Evolutionary conservation across 1,139 yeast genomes (phyloP).

Genomic region (Tardiomyces blankii): DNA sequence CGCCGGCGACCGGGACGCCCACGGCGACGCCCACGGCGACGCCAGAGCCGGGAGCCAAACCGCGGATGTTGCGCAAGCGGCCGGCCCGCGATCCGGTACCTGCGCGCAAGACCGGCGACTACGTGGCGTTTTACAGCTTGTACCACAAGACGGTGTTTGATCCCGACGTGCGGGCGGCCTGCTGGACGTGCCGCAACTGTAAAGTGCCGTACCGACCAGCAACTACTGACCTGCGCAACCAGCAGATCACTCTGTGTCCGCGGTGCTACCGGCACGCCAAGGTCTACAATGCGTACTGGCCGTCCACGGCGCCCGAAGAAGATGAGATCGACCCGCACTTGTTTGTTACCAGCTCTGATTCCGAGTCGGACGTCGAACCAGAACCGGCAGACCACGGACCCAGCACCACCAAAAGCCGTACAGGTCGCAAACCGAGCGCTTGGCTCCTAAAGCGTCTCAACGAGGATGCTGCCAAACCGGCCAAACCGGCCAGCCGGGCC

Average conservation of each 20-base stretch:
- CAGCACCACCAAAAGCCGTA: not conserved
- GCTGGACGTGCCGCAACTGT: constrained; percentile 3
- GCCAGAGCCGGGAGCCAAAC: no score
- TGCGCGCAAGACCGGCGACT: not conserved
- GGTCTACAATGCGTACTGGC: constrained; percentile 21
- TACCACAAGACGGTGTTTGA: not conserved
- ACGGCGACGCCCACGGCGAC: no score
- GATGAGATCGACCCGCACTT: not conserved
- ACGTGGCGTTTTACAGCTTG: not conserved
- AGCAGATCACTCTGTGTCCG: constrained; percentile 14
- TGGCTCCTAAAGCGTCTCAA: not conserved
- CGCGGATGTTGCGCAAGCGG: no score
- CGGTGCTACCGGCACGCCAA: constrained; percentile 23
- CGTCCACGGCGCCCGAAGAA: constrained; percentile 5
- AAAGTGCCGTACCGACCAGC: constrained; percentile 1
- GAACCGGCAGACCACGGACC: no score
- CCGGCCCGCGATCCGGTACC: not conserved
- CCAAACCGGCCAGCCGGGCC: no score
- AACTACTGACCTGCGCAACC: not conserved
- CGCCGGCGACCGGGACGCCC: no score
- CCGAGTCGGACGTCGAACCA: not conserved
- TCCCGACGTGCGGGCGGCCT: not conserved
- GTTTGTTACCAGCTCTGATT: not conserved
- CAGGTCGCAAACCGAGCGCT: not conserved
- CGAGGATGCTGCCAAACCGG: no score